Base-by-base conservation (phyloP, 176 grass and related monocot species). In the Areca catechu region DNA sequence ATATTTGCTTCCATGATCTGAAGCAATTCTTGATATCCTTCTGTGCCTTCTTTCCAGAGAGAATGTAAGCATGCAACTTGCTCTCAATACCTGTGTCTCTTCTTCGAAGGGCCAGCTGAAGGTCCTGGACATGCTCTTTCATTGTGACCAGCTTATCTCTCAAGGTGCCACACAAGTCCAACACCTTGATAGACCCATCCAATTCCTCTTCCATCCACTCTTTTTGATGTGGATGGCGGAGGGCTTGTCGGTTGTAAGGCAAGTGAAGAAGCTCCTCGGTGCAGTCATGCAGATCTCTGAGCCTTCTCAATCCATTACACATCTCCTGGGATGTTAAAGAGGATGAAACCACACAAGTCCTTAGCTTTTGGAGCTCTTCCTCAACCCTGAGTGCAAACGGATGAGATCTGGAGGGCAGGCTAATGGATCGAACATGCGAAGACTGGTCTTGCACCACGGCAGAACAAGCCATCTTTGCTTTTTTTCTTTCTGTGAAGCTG, bases 341-440 rank as follows among this genome's bases (percentile, higher is more conserved):
- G 28, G 19, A 22, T 22, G n/a, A 43, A 20, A 20, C 52, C 15
- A 16, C 5, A 15, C 5, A 22, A 15, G 65, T 7, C 19, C 37
- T 47, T 4, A 55, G 20, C 16, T 16, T 43, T 0, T 47, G 16
- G 12, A 68, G 18, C 50, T 50, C 20, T 60, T 72, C 22, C 48
- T 82, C 62, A 1, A 87, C 20, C 15, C 61, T 61, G 15, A 56
- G 4, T 5, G 65, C 30, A 15, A 64, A 56, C 15, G 75, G 71
- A 25, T 72, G 53, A 66, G 67, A 67, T 18, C 66, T 79, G 0
- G 79, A 77, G 56, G 84, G 79, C 62, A 58, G 49, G 22, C 84
- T 87, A 50, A 72, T 4, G 23, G 84, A 79, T 66, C 75, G 81
- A 50, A 63, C 27, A 68, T 82, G 79, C 48, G 9, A 12, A 43